Evolutionary conservation across 371 early-diverging fungal species (phyloP).

Genomic region (Saksenaea vasiformis): DNA sequence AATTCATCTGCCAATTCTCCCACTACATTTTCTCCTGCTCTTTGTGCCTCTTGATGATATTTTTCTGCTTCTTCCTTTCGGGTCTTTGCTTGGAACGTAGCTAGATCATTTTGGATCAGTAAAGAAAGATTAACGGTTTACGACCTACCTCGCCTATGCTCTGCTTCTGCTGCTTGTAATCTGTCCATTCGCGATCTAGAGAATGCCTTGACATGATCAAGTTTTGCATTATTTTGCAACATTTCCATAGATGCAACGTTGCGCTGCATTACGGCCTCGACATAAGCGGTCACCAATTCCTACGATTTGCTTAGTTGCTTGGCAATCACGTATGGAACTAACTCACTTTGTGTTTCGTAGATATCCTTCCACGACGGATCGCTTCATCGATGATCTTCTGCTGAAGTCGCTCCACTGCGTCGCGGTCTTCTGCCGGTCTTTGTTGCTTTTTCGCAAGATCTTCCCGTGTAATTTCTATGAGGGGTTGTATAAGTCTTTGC

Average conservation of each 20-base stretch:
- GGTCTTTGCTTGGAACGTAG: background rate
- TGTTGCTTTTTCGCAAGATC: constrained; percentile 1
- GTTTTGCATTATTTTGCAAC: constrained; percentile 19
- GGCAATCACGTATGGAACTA: background rate
- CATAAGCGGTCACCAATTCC: constrained; percentile 7
- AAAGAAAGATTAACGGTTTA: too few relatives aligned
- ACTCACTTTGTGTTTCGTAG: constrained; percentile 10
- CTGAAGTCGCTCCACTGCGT: constrained; percentile 10
- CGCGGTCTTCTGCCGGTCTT: background rate
- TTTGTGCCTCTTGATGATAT: constrained; percentile 42
- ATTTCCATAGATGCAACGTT: constrained; percentile 20
- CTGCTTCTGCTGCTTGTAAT: constrained; percentile 16
- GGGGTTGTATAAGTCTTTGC: constrained; percentile 15
- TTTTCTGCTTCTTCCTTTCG: constrained; percentile 20
- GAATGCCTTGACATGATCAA: constrained; percentile 10
- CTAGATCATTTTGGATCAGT: too few relatives aligned
- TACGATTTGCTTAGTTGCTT: background rate
- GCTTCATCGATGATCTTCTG: constrained; percentile 8
- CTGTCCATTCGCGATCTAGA: constrained; percentile 11
- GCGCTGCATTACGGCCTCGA: constrained; percentile 8
- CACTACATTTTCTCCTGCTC: constrained; percentile 37
- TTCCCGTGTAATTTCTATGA: constrained; percentile 9
- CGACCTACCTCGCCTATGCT: constrained; percentile 19
- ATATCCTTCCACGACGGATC: constrained; percentile 12
- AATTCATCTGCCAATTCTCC: constrained; percentile 55